phyloP scores from a whole-genome alignment of 352 stramenopile species.

The Pythium rishiriense region DNA sequence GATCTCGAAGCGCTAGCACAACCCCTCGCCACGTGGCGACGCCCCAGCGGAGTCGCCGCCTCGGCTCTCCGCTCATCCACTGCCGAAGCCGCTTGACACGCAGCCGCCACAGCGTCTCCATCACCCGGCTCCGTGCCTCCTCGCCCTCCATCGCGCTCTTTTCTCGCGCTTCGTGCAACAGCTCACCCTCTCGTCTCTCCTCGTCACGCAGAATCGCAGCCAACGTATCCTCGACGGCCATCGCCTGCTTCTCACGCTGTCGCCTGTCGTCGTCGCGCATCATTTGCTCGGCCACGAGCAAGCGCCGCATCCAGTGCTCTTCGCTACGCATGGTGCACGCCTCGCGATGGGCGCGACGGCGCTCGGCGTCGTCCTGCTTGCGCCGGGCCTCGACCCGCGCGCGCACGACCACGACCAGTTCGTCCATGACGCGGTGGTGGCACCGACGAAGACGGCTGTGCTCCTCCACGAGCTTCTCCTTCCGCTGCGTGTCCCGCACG shows the following conservation, averaged over 20 bases:
- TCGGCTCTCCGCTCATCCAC: background rate
- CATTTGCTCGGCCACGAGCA: conserved; percentile 28
- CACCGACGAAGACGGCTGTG: conserved; percentile 20
- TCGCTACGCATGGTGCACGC: conserved; percentile 48
- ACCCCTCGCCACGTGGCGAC: conserved; percentile 1
- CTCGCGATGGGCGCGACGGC: conserved; percentile 35
- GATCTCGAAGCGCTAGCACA: background rate
- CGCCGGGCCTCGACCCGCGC: conserved; percentile 21
- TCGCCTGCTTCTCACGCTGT: conserved; percentile 26
- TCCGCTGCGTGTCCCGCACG: conserved; percentile 6
- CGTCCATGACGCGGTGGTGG: conserved; percentile 31
- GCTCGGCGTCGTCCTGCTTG: conserved; percentile 22
- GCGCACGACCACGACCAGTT: conserved; percentile 24
- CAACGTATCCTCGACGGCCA: conserved; percentile 41
- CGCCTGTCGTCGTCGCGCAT: conserved; percentile 24
- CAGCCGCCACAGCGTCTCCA: conserved; percentile 14
- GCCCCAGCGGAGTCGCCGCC: background rate
- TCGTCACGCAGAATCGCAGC: conserved; percentile 4
- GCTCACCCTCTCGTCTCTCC: background rate
- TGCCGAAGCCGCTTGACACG: conserved; percentile 15
- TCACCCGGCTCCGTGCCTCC: conserved; percentile 16
- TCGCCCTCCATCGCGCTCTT: conserved; percentile 9
- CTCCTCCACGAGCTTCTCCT: conserved; percentile 29
- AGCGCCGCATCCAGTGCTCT: conserved; percentile 35
- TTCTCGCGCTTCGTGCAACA: background rate